These are phyloP conservation scores for Hydrangea macrophylla DNA, from an alignment of 148 eudicot species.

Conservation along the genomic window DNA sequence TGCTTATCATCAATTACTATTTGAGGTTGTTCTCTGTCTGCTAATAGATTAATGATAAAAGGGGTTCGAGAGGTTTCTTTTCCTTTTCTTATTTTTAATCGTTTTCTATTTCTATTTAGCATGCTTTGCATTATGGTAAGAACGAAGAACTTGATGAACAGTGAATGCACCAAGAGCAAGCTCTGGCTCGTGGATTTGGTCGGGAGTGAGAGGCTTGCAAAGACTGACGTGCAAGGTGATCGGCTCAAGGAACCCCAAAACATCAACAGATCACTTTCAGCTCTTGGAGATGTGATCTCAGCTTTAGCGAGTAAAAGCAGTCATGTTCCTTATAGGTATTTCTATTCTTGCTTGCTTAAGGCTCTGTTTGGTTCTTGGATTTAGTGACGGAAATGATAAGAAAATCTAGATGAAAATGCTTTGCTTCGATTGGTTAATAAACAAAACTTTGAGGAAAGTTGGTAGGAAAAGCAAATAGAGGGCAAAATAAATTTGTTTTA, in stretches of 20 bases:
- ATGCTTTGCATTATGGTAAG: constrained; percentile 80
- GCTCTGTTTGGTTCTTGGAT: too few species aligned
- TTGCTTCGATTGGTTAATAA: too few species aligned
- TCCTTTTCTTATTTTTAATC: background rate
- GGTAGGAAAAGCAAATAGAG: too few species aligned
- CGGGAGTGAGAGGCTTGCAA: constrained; percentile 94
- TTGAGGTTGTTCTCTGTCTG: background rate
- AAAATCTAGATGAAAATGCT: too few species aligned
- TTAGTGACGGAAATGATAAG: too few species aligned
- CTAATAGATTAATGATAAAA: background rate
- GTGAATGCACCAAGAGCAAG: constrained; percentile 94
- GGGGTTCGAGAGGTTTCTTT: background rate
- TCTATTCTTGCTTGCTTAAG: constrained; percentile 1
- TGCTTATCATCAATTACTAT: too few species aligned
- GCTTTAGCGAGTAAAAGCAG: constrained; percentile 85
- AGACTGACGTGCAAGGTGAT: constrained; percentile 89
- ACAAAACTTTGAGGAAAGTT: too few species aligned
- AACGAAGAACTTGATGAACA: constrained; percentile 74
- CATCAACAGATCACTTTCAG: constrained; percentile 85
- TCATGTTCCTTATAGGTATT: constrained; percentile 87
- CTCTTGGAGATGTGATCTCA: constrained; percentile 93
- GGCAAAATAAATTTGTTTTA: too few species aligned
- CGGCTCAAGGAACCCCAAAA: constrained; percentile 93
- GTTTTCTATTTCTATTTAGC: constrained; percentile 33
- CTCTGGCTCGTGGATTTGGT: constrained; percentile 98